A percentile compares a stretch with the other conserved stretches of the same genome.
Evolutionary conservation across 2,329 filamentous ascomycete species (phyloP).

Genomic region (Cladosporium sp.): DNA sequence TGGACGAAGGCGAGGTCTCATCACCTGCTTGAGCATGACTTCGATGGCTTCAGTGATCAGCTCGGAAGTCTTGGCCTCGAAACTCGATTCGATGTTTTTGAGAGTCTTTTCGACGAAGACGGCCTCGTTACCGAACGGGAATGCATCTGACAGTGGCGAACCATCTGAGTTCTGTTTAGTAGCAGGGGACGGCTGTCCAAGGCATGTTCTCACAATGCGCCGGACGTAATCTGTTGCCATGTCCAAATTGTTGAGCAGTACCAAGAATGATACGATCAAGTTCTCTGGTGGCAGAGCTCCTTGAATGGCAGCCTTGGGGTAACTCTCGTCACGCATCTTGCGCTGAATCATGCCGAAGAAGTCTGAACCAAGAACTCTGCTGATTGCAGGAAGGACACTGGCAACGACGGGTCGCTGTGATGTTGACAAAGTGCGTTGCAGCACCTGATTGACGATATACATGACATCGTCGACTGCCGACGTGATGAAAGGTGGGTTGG

Average conservation of each 20-base stretch:
- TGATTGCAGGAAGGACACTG: constrained; percentile 72
- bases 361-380: constrained; percentile 76
- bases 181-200: constrained; percentile 36
- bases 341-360: constrained; percentile 97
- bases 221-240: constrained; percentile 85
- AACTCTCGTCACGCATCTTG: constrained; percentile 95
- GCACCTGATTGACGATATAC: constrained; percentile 94
- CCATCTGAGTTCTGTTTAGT: constrained; percentile 17
- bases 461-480: constrained; percentile 97
- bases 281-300: constrained; percentile 83
- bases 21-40: constrained; percentile 81
- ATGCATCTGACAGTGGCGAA: constrained; percentile 50
- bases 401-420: constrained; percentile 74
- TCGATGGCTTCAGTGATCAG: constrained; percentile 78
- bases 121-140: constrained; percentile 76
- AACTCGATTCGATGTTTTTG: constrained; percentile 64
- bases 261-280: constrained; percentile 81
- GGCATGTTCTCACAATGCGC: constrained; percentile 71
- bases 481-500: constrained; percentile 84
- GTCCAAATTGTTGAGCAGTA: constrained; percentile 94
- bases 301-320: constrained; percentile 73
- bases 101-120: constrained; percentile 65
- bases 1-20: constrained; percentile 78
- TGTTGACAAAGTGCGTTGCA: constrained; percentile 81
- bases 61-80: constrained; percentile 73